These are phyloP conservation scores for Echinochloa phyllopogon DNA, from an alignment of 176 grass and related monocot genomes.

Conservation along the genomic window DNA sequence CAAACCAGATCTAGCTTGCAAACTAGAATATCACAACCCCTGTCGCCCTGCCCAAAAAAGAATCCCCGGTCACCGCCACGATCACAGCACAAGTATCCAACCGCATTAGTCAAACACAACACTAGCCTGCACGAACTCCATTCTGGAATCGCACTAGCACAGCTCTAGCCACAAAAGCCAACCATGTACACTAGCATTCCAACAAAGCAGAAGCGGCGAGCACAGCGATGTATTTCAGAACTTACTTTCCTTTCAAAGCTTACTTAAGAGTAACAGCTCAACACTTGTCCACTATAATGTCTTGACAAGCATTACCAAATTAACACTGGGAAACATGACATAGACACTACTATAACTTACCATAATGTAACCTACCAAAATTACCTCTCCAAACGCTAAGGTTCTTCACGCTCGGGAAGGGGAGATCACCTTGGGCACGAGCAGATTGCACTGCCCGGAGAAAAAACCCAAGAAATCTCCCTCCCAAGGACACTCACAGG, in stretches of 20 bases:
- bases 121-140: neutral
- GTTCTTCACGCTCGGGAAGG: neutral
- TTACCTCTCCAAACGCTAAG: conserved; percentile 41
- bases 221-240: neutral
- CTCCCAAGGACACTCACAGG: conserved; percentile 26
- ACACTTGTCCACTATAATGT: conserved; percentile 47
- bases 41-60: neutral
- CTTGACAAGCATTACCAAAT: conserved; percentile 37
- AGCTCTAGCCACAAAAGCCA: neutral
- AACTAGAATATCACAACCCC: too few species aligned
- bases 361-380: conserved; percentile 58
- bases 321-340: conserved; percentile 6
- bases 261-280: conserved; percentile 26
- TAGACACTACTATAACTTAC: conserved; percentile 39
- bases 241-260: conserved; percentile 50
- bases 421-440: conserved; percentile 40
- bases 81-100: conserved; percentile 10
- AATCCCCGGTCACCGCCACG: neutral
- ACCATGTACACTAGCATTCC: neutral
- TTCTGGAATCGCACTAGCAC: neutral
- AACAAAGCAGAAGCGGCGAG: neutral
- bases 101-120: neutral
- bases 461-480: conserved; percentile 65
- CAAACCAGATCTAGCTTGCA: conserved; percentile 20
- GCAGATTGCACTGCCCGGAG: conserved; percentile 40